Evolutionary conservation across 1,284 basidiomycete genomes (phyloP).

Genomic region (Blastosporella zonata): DNA sequence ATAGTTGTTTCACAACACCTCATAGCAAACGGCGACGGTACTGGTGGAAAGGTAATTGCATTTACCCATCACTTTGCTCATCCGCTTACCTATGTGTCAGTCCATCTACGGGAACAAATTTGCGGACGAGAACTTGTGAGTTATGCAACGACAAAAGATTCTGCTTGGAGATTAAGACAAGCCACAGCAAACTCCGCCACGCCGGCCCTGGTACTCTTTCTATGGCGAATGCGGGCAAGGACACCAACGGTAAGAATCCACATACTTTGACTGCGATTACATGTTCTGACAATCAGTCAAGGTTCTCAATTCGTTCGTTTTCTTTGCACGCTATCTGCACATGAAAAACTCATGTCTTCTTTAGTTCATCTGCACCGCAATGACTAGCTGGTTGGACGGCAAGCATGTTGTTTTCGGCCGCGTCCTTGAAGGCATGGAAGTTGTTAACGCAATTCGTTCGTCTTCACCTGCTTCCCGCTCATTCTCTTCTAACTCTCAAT

Average conservation of each 20-base stretch:
- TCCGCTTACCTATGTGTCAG: conserved; percentile 28
- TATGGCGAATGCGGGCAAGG: conserved; percentile 91
- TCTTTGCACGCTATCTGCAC: not conserved
- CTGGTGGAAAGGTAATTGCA: conserved; percentile 78
- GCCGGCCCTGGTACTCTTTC: conserved; percentile 82
- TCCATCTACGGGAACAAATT: conserved; percentile 94
- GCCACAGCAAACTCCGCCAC: conserved; percentile 80
- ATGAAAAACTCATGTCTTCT: conserved; percentile 13
- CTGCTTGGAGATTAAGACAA: not conserved
- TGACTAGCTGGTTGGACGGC: conserved; percentile 75
- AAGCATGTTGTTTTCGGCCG: conserved; percentile 90
- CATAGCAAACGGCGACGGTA: conserved; percentile 86
- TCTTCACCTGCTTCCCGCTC: conserved; percentile 8
- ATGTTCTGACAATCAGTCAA: conserved; percentile 24
- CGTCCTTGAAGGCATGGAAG: conserved; percentile 87
- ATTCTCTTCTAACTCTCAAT: conserved; percentile 12
- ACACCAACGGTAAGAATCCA: conserved; percentile 68
- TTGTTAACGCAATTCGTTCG: conserved; percentile 73
- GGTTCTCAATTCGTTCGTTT: conserved; percentile 80
- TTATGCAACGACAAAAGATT: conserved; percentile 4
- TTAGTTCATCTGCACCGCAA: conserved; percentile 81
- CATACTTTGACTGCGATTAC: not conserved
- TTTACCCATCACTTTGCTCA: not conserved
- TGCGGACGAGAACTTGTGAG: conserved; percentile 95
- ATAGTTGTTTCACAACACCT: not conserved